These are phyloP conservation scores for Populus simonii DNA, from an alignment of 345 rosid species.

Conservation along the genomic window DNA sequence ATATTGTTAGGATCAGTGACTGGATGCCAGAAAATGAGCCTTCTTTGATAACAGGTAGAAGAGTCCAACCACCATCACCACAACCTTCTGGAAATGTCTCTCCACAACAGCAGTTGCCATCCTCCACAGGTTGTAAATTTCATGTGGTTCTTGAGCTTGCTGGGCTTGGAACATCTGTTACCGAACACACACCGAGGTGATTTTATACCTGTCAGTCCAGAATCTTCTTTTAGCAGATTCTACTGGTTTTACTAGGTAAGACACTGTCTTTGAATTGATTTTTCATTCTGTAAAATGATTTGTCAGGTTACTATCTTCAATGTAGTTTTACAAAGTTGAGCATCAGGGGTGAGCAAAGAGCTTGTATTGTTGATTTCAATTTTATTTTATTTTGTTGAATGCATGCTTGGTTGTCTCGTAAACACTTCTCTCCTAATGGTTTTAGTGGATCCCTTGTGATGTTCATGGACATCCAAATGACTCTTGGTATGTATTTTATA, in stretches of 20 bases:
- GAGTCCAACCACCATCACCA: constrained; percentile 38
- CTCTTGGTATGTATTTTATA: no score
- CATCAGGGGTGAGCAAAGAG: neutral
- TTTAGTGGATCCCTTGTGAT: neutral
- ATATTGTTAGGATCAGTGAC: constrained; percentile 75
- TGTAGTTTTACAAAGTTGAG: neutral
- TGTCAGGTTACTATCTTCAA: neutral
- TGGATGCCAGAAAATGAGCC: constrained; percentile 94
- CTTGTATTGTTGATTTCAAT: neutral
- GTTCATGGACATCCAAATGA: neutral
- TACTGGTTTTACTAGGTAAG: constrained; percentile 82
- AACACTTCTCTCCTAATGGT: neutral
- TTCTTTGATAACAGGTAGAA: constrained; percentile 31
- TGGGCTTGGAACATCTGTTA: constrained; percentile 86
- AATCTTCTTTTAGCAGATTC: constrained; percentile 82
- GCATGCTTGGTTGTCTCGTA: neutral
- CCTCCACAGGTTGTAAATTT: constrained; percentile 62
- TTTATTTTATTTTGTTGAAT: neutral
- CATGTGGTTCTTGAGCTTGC: constrained; percentile 84
- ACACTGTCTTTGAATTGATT: constrained; percentile 13
- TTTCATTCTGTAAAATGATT: neutral
- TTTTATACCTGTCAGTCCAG: constrained; percentile 78
- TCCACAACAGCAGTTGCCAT: constrained; percentile 41
- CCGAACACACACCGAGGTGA: constrained; percentile 98
- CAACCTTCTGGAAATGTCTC: constrained; percentile 44